These are phyloP conservation scores for Globisporangium cylindrosporum DNA, from an alignment of 352 stramenopile genomes.

Conservation along the genomic window DNA sequence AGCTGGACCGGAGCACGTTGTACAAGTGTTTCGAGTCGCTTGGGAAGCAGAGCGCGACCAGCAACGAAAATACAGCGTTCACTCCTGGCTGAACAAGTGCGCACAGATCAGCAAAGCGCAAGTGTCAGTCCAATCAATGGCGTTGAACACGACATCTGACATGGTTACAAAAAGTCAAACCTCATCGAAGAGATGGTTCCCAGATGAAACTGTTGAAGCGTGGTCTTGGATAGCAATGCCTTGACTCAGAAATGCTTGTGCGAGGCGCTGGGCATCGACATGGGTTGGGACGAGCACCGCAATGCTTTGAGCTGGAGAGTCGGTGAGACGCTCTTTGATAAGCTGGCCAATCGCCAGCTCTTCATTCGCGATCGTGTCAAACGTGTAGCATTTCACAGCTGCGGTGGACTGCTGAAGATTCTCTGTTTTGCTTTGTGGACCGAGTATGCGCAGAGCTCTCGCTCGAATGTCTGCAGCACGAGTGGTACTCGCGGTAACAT, in stretches of 20 bases:
- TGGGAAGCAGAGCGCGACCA: conserved; percentile 61
- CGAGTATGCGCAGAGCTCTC: conserved; percentile 7
- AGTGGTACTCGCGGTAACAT: not conserved
- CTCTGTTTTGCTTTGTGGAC: not conserved
- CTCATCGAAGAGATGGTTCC: conserved; percentile 26
- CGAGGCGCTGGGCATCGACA: conserved; percentile 36
- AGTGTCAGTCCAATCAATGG: not conserved
- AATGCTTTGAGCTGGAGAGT: conserved; percentile 12
- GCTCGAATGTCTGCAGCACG: conserved; percentile 9
- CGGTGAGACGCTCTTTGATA: conserved; percentile 12
- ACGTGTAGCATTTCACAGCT: conserved; percentile 17
- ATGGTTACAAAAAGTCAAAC: conserved; percentile 11
- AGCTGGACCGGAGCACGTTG: conserved; percentile 71
- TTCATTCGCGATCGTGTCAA: conserved; percentile 22
- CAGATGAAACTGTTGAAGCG: not conserved
- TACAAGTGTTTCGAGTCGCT: conserved; percentile 75
- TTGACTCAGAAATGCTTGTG: conserved; percentile 31
- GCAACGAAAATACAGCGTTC: conserved; percentile 59
- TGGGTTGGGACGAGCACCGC: conserved; percentile 39
- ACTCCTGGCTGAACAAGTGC: conserved; percentile 36
- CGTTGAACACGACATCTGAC: too few species aligned
- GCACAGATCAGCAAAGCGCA: not conserved
- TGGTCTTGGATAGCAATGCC: conserved; percentile 26
- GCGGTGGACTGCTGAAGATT: not conserved
- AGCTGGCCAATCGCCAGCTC: conserved; percentile 16